These are phyloP conservation scores for Pythium rhizo-oryzae DNA, from an alignment of 352 stramenopile species.

Conservation along the genomic window DNA sequence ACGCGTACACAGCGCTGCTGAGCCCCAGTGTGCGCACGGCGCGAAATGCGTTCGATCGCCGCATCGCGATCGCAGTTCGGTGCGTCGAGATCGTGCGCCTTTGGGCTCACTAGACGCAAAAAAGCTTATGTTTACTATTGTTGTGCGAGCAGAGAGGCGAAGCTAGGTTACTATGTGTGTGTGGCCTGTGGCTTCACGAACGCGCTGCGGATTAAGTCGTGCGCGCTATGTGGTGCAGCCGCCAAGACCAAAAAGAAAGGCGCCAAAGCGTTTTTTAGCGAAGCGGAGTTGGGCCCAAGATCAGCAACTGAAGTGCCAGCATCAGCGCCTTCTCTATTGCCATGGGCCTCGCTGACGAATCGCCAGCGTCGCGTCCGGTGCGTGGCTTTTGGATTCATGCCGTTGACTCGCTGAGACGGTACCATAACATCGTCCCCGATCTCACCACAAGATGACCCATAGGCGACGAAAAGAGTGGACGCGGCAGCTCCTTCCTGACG, in stretches of 20 bases:
- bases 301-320: neutral
- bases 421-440: too few relatives aligned
- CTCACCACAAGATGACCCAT: neutral
- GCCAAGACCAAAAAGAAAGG: conserved; percentile 8
- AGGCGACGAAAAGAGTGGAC: conserved; percentile 14
- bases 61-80: conserved; percentile 11
- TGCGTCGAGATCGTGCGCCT: neutral
- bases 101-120: too few relatives aligned
- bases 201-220: neutral
- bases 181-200: conserved; percentile 11
- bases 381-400: neutral
- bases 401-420: too few relatives aligned
- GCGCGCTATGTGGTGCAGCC: conserved; percentile 3
- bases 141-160: neutral
- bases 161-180: conserved; percentile 1
- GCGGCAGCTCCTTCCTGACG: neutral
- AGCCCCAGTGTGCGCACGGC: conserved; percentile 15
- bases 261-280: neutral
- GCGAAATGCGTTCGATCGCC: conserved; percentile 2
- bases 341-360: neutral
- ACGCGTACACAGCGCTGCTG: conserved; percentile 7
- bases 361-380: conserved; percentile 18
- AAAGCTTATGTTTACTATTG: neutral
- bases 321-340: neutral
- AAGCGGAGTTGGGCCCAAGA: neutral